A percentile compares a stretch with the other conserved stretches of the same genome.
phyloP scores from a whole-genome alignment of 129 eudicot species.

The Mikania micrantha region DNA sequence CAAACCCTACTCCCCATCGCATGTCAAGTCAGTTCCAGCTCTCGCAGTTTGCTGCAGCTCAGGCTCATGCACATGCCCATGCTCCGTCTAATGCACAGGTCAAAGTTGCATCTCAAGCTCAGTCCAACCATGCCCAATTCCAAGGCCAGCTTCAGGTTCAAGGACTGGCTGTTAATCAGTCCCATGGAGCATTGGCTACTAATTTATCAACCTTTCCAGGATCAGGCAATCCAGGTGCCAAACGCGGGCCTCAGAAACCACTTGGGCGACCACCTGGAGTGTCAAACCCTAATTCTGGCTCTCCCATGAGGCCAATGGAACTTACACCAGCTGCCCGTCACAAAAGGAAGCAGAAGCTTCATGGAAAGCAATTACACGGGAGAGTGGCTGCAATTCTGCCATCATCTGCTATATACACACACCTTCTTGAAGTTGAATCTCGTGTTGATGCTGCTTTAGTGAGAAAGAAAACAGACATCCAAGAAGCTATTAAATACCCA shows the following conservation, averaged over 20 bases:
- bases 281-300: constrained; percentile 22
- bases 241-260: constrained; percentile 56
- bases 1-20: constrained; percentile 40
- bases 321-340: constrained; percentile 55
- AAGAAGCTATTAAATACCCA: constrained; percentile 75
- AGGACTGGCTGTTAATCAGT: constrained; percentile 48
- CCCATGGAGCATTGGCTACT: constrained; percentile 35
- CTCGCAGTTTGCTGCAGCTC: constrained; percentile 57
- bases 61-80: constrained; percentile 70
- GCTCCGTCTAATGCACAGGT: constrained; percentile 58
- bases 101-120: constrained; percentile 47
- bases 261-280: constrained; percentile 70
- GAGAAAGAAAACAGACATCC: constrained; percentile 81
- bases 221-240: constrained; percentile 40
- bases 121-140: constrained; percentile 60
- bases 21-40: constrained; percentile 52
- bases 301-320: constrained; percentile 66
- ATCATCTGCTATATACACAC: constrained; percentile 75
- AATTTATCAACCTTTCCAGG: constrained; percentile 46
- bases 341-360: constrained; percentile 72
- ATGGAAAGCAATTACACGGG: constrained; percentile 65
- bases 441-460: constrained; percentile 81
- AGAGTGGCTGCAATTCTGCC: constrained; percentile 84
- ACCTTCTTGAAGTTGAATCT: constrained; percentile 91
- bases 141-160: constrained; percentile 78